Evolutionary conservation across 2,329 filamentous ascomycete species (phyloP).

Genomic region (Fusarium sp.): DNA sequence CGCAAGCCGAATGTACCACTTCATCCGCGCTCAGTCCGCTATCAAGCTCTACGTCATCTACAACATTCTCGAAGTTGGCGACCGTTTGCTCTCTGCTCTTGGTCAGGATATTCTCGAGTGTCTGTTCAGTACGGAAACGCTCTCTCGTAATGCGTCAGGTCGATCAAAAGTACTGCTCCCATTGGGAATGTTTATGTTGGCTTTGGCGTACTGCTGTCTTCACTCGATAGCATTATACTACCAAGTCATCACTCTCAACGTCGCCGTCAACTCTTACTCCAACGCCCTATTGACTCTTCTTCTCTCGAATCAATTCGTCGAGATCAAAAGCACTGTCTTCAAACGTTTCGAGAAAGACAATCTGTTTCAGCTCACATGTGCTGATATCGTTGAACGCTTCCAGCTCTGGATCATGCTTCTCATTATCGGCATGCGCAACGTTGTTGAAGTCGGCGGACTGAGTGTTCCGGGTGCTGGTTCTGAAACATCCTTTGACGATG

Average conservation of each 20-base stretch:
- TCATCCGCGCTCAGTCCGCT: conserved; percentile 93
- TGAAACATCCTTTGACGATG: conserved; percentile 59
- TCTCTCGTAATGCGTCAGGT: conserved; percentile 87
- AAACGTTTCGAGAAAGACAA: conserved; percentile 99
- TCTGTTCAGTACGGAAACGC: conserved; percentile 90
- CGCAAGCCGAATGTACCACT: conserved; percentile 97
- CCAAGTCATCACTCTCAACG: conserved; percentile 96
- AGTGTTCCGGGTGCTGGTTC: conserved; percentile 68
- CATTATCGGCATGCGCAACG: conserved; percentile 95
- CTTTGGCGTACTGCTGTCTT: conserved; percentile 86
- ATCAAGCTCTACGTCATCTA: conserved; percentile 99
- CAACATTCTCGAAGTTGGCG: conserved; percentile 93
- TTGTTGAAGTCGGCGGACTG: conserved; percentile 92
- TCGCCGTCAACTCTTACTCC: conserved; percentile 98
- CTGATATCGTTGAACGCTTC: conserved; percentile 96
- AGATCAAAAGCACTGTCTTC: conserved; percentile 98
- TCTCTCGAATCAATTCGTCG: conserved; percentile 97
- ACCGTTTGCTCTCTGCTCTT: conserved; percentile 88
- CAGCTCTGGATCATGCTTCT: conserved; percentile 97
- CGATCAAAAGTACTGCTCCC: conserved; percentile 91
- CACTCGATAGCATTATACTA: conserved; percentile 94
- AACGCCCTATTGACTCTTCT: conserved; percentile 93
- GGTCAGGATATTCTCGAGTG: conserved; percentile 98
- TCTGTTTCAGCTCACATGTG: conserved; percentile 94
- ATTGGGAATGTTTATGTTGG: conserved; percentile 89